These are phyloP conservation scores for Cruciata laevipes DNA, from an alignment of 257 asterid genomes.

Conservation along the genomic window DNA sequence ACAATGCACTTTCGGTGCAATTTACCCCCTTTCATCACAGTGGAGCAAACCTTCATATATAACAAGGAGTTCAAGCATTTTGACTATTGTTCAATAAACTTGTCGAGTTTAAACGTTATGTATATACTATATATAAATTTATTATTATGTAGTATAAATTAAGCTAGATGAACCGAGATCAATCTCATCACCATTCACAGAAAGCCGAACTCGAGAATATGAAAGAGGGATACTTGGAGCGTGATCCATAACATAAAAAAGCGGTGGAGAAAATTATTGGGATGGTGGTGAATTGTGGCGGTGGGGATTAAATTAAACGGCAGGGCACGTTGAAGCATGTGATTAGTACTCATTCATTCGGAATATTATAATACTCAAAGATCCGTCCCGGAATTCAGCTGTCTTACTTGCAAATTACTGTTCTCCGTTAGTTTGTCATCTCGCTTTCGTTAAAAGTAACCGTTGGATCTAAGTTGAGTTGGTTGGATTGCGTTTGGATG, in stretches of 20 bases:
- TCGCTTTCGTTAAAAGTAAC: not conserved
- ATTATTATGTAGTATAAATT: too few species aligned
- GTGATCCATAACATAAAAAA: not conserved
- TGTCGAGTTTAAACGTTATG: too few species aligned
- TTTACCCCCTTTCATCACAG: too few species aligned
- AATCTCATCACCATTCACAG: too few species aligned
- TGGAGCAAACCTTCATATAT: too few species aligned
- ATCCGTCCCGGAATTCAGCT: not conserved
- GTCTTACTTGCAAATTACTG: conserved; percentile 3
- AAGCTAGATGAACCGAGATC: too few species aligned
- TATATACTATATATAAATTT: too few species aligned
- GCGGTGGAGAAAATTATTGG: not conserved
- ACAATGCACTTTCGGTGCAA: not conserved
- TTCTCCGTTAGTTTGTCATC: not conserved
- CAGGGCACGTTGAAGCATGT: conserved; percentile 1
- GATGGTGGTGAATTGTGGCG: not conserved
- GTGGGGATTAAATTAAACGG: not conserved
- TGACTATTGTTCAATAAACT: too few species aligned
- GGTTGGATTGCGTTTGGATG: conserved; percentile 1
- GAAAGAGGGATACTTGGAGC: not conserved
- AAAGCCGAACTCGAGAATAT: too few species aligned
- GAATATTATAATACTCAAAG: not conserved
- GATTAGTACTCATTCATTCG: not conserved
- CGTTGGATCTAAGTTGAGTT: not conserved
- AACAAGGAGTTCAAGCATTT: too few species aligned